A percentile compares a stretch with the other conserved stretches of the same genome.
These are phyloP conservation scores for Prosopis cineraria DNA, from an alignment of 306 rosid species.

Conservation along the genomic window DNA sequence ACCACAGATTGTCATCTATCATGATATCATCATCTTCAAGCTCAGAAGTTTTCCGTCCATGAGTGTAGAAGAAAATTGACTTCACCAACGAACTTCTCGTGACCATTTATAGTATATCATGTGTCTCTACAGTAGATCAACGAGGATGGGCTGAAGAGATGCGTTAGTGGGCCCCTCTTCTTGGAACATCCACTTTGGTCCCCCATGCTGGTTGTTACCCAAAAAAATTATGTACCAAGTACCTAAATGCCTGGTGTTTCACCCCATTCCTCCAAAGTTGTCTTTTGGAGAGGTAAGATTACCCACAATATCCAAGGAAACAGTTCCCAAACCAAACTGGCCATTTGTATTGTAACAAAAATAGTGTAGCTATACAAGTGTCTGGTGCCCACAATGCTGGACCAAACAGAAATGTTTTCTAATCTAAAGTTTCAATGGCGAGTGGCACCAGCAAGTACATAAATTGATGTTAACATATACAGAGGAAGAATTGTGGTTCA, in stretches of 20 bases:
- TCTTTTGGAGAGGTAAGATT: too few species aligned
- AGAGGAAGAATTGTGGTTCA: constrained; percentile 46
- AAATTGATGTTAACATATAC: constrained; percentile 60
- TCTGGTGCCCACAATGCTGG: constrained; percentile 43
- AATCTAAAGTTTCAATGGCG: constrained; percentile 35
- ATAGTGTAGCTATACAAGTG: constrained; percentile 62
- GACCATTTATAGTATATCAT: neutral
- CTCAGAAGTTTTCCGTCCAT: neutral
- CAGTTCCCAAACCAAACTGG: constrained; percentile 40
- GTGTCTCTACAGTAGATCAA: neutral
- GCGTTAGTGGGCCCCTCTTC: neutral
- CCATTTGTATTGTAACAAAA: constrained; percentile 42
- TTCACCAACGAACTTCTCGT: neutral
- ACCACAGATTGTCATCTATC: neutral
- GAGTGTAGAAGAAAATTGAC: neutral
- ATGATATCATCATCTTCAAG: neutral
- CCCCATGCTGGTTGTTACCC: neutral
- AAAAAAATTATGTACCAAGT: neutral
- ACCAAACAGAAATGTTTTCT: constrained; percentile 34
- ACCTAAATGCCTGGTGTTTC: neutral
- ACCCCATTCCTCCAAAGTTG: neutral
- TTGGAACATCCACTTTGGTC: neutral
- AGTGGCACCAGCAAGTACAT: constrained; percentile 49
- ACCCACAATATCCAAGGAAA: neutral
- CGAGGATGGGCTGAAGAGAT: neutral